Percentiles rank a stretch among this genome's conserved stretches.
Evolutionary conservation across 169 alveolate species (phyloP).

Genomic region (Theileria orientalis): DNA sequence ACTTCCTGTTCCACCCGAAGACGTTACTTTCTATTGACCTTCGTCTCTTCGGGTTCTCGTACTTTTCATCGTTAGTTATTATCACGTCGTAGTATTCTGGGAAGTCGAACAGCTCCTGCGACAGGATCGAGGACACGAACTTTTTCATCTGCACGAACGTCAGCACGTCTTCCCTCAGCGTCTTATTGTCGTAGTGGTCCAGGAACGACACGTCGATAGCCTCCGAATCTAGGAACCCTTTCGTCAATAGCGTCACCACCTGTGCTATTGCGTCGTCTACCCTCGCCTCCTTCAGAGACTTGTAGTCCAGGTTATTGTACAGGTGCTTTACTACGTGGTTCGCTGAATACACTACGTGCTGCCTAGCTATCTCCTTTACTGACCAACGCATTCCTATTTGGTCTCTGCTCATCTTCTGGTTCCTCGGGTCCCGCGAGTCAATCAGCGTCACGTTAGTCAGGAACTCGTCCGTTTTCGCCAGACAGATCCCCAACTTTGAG

Average conservation of each 20-base stretch:
- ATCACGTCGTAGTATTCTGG: slow-evolving; percentile 63
- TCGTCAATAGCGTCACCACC: slow-evolving; percentile 23
- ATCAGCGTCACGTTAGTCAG: slow-evolving; percentile 7
- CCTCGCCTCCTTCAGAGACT: slow-evolving; percentile 1
- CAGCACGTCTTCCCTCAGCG: slow-evolving; percentile 45
- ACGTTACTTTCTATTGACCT: neutral
- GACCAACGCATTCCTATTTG: slow-evolving; percentile 29
- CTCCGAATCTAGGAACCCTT: neutral
- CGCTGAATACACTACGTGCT: slow-evolving; percentile 38
- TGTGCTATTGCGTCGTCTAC: slow-evolving; percentile 29
- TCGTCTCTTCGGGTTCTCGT: neutral
- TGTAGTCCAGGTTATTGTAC: slow-evolving; percentile 6
- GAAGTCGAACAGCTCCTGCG: slow-evolving; percentile 47
- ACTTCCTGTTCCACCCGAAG: slow-evolving; percentile 49
- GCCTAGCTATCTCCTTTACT: slow-evolving; percentile 9
- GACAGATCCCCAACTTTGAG: slow-evolving; percentile 6
- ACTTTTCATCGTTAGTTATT: slow-evolving; percentile 49
- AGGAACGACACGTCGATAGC: slow-evolving; percentile 18
- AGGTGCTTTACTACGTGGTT: slow-evolving; percentile 9
- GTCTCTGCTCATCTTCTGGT: neutral
- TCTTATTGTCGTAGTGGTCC: slow-evolving; percentile 27
- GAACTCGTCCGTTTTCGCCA: slow-evolving; percentile 32
- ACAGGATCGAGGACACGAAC: slow-evolving; percentile 31
- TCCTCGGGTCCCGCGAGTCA: neutral
- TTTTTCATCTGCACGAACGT: neutral